phyloP scores from a whole-genome alignment of 176 grass and related monocot genomes.

The Cenchrus americanus region DNA sequence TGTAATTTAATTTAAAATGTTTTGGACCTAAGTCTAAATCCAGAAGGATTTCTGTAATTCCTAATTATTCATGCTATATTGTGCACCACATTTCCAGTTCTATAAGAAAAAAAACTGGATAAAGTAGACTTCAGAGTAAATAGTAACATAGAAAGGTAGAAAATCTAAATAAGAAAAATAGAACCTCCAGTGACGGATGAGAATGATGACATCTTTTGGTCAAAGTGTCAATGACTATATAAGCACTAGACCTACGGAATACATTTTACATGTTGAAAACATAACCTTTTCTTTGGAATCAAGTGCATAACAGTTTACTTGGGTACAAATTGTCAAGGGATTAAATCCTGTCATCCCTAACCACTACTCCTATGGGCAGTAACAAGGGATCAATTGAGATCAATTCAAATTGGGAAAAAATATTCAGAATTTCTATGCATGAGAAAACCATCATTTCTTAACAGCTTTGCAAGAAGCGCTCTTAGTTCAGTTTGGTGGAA shows the following conservation, averaged over 20 bases:
- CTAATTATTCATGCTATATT: not conserved
- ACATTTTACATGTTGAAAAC: not conserved
- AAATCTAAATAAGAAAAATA: not conserved
- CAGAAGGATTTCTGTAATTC: slow-evolving; percentile 9
- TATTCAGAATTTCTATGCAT: no score
- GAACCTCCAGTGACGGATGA: not conserved
- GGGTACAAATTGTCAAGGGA: no score
- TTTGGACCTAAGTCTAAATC: not conserved
- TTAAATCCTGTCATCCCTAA: no score
- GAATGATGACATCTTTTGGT: slow-evolving; percentile 3
- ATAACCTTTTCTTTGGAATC: not conserved
- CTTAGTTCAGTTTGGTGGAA: no score
- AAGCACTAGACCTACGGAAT: not conserved
- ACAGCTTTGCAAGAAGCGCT: no score
- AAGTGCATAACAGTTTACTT: no score
- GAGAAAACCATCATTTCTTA: no score
- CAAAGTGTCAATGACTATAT: not conserved
- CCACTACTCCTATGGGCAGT: no score
- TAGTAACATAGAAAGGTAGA: slow-evolving; percentile 13
- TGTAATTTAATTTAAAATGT: slow-evolving; percentile 2
- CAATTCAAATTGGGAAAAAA: no score
- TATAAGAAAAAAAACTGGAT: not conserved
- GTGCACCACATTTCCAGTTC: not conserved
- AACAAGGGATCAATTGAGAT: no score
- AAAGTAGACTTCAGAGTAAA: slow-evolving; percentile 13